Percentiles rank a stretch among this genome's conserved stretches.
Conservation (phyloP, 805 yeast species). For the Komagataella pseudopastoris region DNA sequence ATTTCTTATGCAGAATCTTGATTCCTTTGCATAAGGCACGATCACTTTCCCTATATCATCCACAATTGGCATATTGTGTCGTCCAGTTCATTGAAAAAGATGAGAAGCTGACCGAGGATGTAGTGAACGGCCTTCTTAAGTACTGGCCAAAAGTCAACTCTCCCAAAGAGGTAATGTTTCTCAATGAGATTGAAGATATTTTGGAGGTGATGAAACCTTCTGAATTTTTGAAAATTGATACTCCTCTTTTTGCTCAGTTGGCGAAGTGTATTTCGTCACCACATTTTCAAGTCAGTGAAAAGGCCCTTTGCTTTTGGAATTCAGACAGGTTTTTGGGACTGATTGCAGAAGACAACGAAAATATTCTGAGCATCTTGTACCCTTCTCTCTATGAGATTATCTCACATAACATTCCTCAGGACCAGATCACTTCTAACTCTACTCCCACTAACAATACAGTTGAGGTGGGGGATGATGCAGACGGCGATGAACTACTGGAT, state of each 20-base stretch:
- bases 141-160: constrained; percentile 96
- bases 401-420: constrained; percentile 18
- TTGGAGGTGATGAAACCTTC: constrained; percentile 91
- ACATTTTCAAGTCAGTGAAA: constrained; percentile 95
- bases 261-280: constrained; percentile 89
- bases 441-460: neutral
- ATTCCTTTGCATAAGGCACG: constrained; percentile 89
- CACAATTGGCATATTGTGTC: constrained; percentile 93
- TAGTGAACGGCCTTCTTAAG: constrained; percentile 82
- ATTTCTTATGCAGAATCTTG: constrained; percentile 73
- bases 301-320: constrained; percentile 87
- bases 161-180: constrained; percentile 90
- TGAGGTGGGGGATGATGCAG: constrained; percentile 6
- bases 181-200: constrained; percentile 92
- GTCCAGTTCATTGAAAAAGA: constrained; percentile 95
- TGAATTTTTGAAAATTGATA: constrained; percentile 84
- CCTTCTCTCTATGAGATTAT: constrained; percentile 83
- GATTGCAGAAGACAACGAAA: constrained; percentile 87
- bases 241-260: constrained; percentile 86
- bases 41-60: constrained; percentile 81
- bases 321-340: constrained; percentile 86
- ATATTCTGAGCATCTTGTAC: constrained; percentile 82
- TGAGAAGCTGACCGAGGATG: constrained; percentile 85
- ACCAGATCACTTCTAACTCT: neutral
- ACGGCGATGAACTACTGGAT: constrained; percentile 5